A percentile compares a stretch with the other conserved stretches of the same genome.
phyloP scores from a whole-genome alignment of 140 eudicot genomes.

The Flaveria floridana region DNA sequence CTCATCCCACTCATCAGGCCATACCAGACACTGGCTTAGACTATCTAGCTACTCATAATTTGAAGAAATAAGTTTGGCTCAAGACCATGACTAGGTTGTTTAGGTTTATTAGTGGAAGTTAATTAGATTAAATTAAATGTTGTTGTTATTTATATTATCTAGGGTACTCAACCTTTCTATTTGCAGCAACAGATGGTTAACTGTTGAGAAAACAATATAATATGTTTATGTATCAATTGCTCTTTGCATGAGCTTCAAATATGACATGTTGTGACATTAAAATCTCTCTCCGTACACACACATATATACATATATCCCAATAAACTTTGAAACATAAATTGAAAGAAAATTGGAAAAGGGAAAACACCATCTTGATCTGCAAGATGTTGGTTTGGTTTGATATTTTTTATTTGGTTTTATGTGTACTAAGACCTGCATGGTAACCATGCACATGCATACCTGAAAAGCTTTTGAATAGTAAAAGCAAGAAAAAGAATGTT shows the following conservation, averaged over 20 bases:
- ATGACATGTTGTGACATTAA: conserved; percentile 4
- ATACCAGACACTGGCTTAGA: conserved; percentile 36
- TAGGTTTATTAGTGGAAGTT: conserved; percentile 32
- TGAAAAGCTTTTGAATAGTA: no score
- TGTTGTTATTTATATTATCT: conserved; percentile 23
- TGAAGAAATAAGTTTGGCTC: conserved; percentile 45
- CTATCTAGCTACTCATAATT: neutral
- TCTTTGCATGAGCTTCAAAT: neutral
- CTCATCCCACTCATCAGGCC: conserved; percentile 68
- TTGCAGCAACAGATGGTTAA: conserved; percentile 3
- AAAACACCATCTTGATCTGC: no score
- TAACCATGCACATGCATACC: no score
- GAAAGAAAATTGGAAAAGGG: no score
- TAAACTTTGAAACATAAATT: no score
- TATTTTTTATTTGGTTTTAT: no score
- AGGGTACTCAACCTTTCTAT: conserved; percentile 1
- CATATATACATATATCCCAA: no score
- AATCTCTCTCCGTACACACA: no score
- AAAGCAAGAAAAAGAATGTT: no score
- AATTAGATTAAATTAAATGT: conserved; percentile 34
- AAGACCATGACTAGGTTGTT: conserved; percentile 26
- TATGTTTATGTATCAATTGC: neutral
- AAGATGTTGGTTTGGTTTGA: no score
- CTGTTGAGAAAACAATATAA: conserved; percentile 12
- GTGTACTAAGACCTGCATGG: no score